Evolutionary conservation across 2,329 filamentous ascomycete genomes (phyloP).

Genomic region (Cercospora zeae-maydis): DNA sequence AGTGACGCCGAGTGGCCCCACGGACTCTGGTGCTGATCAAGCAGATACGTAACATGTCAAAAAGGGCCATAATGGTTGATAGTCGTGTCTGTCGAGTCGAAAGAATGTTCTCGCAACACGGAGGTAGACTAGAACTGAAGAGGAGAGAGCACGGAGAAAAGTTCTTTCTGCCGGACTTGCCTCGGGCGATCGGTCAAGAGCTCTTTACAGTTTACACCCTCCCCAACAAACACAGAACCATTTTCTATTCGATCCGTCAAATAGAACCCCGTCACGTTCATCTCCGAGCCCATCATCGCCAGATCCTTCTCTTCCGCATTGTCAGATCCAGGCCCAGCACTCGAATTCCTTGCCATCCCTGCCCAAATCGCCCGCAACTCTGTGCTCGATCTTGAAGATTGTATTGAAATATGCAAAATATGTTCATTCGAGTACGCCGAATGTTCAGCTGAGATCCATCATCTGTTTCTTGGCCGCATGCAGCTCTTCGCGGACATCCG

Average conservation of each 20-base stretch:
- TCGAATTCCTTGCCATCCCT: slow-evolving; percentile 39
- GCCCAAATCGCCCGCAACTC: slow-evolving; percentile 38
- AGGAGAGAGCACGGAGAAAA: neutral
- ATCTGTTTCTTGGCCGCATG: neutral
- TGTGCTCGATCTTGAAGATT: slow-evolving; percentile 10
- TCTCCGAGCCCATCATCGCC: neutral
- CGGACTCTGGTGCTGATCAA: neutral
- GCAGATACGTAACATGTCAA: neutral
- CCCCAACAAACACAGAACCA: neutral
- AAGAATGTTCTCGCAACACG: neutral
- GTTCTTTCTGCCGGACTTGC: neutral
- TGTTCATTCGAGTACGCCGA: neutral
- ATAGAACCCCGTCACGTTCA: neutral
- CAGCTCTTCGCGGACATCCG: neutral
- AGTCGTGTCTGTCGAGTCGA: neutral
- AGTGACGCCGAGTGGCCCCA: neutral
- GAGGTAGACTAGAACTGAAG: neutral
- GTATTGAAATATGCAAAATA: neutral
- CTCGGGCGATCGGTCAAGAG: neutral
- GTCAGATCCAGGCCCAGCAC: slow-evolving; percentile 34
- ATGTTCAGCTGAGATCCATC: neutral
- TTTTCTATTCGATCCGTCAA: neutral
- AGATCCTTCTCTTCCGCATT: neutral
- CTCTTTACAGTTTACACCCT: neutral
- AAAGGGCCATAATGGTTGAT: neutral